A percentile compares a stretch with the other conserved stretches of the same genome.
These are phyloP conservation scores for Hypoxylon sp. DNA, from an alignment of 2,329 filamentous ascomycete genomes.

Conservation along the genomic window DNA sequence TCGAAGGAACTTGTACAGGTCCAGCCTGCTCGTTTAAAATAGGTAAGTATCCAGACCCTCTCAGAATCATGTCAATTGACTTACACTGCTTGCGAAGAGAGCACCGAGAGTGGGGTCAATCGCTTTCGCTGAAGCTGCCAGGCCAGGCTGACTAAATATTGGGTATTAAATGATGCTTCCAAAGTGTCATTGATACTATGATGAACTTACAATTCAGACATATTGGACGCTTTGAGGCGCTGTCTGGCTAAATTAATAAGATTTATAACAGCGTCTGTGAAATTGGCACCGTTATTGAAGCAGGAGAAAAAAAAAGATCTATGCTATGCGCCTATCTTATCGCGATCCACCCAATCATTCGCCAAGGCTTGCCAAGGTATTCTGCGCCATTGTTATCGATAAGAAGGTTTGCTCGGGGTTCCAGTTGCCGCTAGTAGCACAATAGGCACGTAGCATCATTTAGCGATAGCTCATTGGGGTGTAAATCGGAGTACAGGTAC, in stretches of 20 bases:
- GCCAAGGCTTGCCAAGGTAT: background rate
- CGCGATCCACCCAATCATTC: constrained; percentile 15
- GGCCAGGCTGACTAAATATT: constrained; percentile 52
- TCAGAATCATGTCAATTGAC: constrained; percentile 50
- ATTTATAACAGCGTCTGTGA: background rate
- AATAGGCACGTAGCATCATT: background rate
- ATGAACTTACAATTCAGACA: constrained; percentile 50
- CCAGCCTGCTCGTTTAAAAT: constrained; percentile 56
- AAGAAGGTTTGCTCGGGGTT: constrained; percentile 42
- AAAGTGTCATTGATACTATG: background rate
- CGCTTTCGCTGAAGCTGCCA: constrained; percentile 63
- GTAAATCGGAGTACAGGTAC: constrained; percentile 24
- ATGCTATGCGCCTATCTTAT: constrained; percentile 37
- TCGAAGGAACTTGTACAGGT: constrained; percentile 60
- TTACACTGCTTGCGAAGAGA: constrained; percentile 79
- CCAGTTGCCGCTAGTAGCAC: constrained; percentile 2
- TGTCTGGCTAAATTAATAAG: background rate
- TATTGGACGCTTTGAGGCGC: constrained; percentile 32
- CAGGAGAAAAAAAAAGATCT: constrained; percentile 40
- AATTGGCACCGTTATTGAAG: constrained; percentile 4
- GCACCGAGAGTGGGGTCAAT: constrained; percentile 77
- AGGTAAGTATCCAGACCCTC: constrained; percentile 20
- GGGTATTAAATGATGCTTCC: constrained; percentile 33
- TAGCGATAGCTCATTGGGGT: constrained; percentile 30
- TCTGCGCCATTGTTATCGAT: constrained; percentile 44